Percentiles rank a stretch among this genome's conserved stretches.
Evolutionary conservation across 352 stramenopile genomes (phyloP).

Genomic region (Bremia lactucae): DNA sequence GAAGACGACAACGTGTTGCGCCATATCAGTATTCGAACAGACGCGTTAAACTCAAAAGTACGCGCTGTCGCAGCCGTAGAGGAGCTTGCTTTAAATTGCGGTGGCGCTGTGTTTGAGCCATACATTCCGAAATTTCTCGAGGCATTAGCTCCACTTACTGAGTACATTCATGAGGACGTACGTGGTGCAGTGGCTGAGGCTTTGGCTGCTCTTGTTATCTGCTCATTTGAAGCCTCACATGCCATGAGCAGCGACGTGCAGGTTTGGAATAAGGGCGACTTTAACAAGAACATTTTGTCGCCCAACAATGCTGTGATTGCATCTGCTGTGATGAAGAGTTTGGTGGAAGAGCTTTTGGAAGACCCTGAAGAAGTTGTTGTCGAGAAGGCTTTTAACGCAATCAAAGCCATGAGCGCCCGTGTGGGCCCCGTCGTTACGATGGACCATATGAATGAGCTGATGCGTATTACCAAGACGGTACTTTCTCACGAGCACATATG

Average conservation of each 20-base stretch:
- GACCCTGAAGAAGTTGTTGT: conserved; percentile 85
- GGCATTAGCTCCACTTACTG: conserved; percentile 59
- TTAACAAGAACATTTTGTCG: conserved; percentile 68
- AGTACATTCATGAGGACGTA: conserved; percentile 85
- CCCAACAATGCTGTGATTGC: conserved; percentile 69
- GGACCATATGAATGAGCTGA: conserved; percentile 81
- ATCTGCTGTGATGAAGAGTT: conserved; percentile 65
- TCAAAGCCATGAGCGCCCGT: conserved; percentile 93
- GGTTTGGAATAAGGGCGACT: conserved; percentile 77
- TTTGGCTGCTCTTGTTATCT: conserved; percentile 69
- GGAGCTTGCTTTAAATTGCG: conserved; percentile 74
- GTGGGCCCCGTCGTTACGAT: conserved; percentile 86
- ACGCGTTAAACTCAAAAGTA: conserved; percentile 79
- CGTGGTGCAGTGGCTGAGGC: conserved; percentile 70
- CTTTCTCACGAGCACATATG: conserved; percentile 85
- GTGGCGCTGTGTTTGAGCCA: conserved; percentile 58
- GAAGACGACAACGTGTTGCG: conserved; percentile 54
- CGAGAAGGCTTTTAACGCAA: conserved; percentile 91
- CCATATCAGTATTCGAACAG: conserved; percentile 82
- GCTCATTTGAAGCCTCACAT: conserved; percentile 76
- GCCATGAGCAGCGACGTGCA: conserved; percentile 66
- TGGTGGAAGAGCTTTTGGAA: conserved; percentile 67
- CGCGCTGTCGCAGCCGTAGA: conserved; percentile 74
- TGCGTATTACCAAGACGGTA: conserved; percentile 81
- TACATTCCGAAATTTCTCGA: conserved; percentile 81